Conservation (phyloP, 2,329 filamentous ascomycete species). For the Fusarium sp. region DNA sequence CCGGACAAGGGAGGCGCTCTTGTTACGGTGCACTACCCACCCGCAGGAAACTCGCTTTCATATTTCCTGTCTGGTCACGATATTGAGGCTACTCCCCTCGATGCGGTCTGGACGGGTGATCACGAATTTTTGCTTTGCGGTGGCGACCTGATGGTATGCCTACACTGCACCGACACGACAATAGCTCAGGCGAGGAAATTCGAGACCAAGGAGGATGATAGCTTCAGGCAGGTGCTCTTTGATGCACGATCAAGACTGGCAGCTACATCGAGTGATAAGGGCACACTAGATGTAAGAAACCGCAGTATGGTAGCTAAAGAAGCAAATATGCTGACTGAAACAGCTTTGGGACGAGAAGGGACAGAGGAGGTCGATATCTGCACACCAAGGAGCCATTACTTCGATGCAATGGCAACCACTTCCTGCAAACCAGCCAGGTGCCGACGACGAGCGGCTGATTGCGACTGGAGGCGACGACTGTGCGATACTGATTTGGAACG, state of each 20-base stretch:
- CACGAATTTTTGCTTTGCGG: slow-evolving; percentile 70
- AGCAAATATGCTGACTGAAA: slow-evolving; percentile 27
- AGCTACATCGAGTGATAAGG: slow-evolving; percentile 71
- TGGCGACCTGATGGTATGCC: slow-evolving; percentile 63
- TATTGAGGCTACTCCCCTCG: slow-evolving; percentile 63
- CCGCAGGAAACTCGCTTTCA: slow-evolving; percentile 58
- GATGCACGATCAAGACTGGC: slow-evolving; percentile 65
- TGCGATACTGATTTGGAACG: slow-evolving; percentile 73
- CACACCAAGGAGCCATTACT: slow-evolving; percentile 69
- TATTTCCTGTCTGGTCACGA: slow-evolving; percentile 64
- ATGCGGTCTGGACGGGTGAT: slow-evolving; percentile 71
- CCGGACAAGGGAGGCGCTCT: slow-evolving; percentile 66
- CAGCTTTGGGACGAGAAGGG: slow-evolving; percentile 68
- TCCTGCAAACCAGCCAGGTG: slow-evolving; percentile 47
- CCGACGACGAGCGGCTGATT: slow-evolving; percentile 66
- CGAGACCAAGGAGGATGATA: slow-evolving; percentile 65
- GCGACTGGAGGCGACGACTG: slow-evolving; percentile 73
- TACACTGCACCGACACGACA: slow-evolving; percentile 59
- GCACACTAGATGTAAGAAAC: slow-evolving; percentile 69
- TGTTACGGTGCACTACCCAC: slow-evolving; percentile 66
- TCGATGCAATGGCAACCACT: slow-evolving; percentile 72
- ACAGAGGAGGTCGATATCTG: slow-evolving; percentile 66
- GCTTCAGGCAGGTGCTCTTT: slow-evolving; percentile 67
- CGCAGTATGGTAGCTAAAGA: background rate
- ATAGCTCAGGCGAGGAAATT: slow-evolving; percentile 63